These are phyloP conservation scores for Drechslera avenae DNA, from an alignment of 2,329 filamentous ascomycete species.

Conservation along the genomic window DNA sequence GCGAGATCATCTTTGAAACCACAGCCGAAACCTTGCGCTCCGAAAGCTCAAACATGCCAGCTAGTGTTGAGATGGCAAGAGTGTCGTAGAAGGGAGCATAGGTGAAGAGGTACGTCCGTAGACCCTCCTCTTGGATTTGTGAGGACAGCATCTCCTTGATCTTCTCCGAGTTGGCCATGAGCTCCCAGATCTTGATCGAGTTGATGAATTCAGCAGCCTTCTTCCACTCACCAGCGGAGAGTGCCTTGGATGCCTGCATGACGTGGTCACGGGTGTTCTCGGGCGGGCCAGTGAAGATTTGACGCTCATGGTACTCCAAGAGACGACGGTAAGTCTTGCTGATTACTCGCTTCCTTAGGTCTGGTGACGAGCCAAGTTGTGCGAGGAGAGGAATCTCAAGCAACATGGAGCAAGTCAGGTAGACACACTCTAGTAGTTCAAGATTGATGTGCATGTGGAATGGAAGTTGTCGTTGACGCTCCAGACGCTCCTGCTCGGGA, in stretches of 20 bases:
- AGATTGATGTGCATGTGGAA: slow-evolving; percentile 99
- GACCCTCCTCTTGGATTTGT: slow-evolving; percentile 98
- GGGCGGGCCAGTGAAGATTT: slow-evolving; percentile 97
- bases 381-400: slow-evolving; percentile 96
- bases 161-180: slow-evolving; percentile 89
- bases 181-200: slow-evolving; percentile 99
- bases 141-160: slow-evolving; percentile 97
- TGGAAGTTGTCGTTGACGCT: slow-evolving; percentile 94
- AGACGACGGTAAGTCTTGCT: slow-evolving; percentile 99
- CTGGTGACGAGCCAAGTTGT: slow-evolving; percentile 93
- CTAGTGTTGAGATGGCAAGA: slow-evolving; percentile 81
- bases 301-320: slow-evolving; percentile 98
- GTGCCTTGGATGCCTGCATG: slow-evolving; percentile 97
- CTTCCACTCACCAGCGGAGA: slow-evolving; percentile 98
- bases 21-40: slow-evolving; percentile 90
- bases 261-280: slow-evolving; percentile 99
- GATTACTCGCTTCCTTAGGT: slow-evolving; percentile 96
- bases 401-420: slow-evolving; percentile 98
- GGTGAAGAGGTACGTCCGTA: slow-evolving; percentile 98
- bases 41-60: slow-evolving; percentile 93
- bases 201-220: slow-evolving; percentile 92
- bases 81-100: slow-evolving; percentile 99
- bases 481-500: slow-evolving; percentile 94
- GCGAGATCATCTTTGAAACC: slow-evolving; percentile 99
- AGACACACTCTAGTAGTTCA: slow-evolving; percentile 96